Conservation (phyloP, 2,329 filamentous ascomycete genomes). For the Aspergillus candidus region DNA sequence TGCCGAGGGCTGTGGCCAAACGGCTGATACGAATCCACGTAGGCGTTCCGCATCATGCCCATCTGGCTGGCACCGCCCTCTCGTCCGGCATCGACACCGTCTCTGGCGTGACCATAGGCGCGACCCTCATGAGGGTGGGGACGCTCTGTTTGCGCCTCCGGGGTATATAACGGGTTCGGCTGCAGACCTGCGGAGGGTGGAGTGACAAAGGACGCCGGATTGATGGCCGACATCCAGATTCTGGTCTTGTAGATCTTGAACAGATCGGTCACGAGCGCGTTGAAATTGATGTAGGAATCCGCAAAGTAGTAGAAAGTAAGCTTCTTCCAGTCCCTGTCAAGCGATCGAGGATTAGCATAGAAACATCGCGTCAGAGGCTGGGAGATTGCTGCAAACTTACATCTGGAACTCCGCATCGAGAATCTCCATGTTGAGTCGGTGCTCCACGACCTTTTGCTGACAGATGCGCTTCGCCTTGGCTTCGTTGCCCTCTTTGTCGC, state of each 20-base stretch:
- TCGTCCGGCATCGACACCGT: constrained; percentile 23
- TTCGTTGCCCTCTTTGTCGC: constrained; percentile 95
- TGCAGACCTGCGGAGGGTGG: constrained; percentile 63
- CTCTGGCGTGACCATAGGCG: constrained; percentile 25
- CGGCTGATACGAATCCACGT: constrained; percentile 33
- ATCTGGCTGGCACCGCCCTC: constrained; percentile 24
- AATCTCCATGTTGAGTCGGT: constrained; percentile 96
- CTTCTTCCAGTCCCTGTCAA: constrained; percentile 89
- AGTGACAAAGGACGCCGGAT: constrained; percentile 88
- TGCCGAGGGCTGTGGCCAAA: constrained; percentile 29
- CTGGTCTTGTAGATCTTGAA: constrained; percentile 99
- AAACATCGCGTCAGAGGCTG: background rate
- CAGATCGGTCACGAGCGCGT: constrained; percentile 89
- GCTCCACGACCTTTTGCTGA: constrained; percentile 92
- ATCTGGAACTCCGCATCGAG: constrained; percentile 98
- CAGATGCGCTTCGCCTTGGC: constrained; percentile 95
- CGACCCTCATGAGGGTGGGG: constrained; percentile 36
- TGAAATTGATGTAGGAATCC: constrained; percentile 98
- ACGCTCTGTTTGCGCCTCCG: constrained; percentile 35
- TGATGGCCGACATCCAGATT: constrained; percentile 99
- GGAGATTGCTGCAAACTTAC: constrained; percentile 51
- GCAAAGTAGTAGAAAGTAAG: constrained; percentile 99
- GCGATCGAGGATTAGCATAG: constrained; percentile 8
- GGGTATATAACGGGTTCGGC: constrained; percentile 56
- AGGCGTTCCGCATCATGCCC: constrained; percentile 28